These are phyloP conservation scores for Xerocomellus amylosporus DNA, from an alignment of 768 basidiomycete species.

Conservation along the genomic window DNA sequence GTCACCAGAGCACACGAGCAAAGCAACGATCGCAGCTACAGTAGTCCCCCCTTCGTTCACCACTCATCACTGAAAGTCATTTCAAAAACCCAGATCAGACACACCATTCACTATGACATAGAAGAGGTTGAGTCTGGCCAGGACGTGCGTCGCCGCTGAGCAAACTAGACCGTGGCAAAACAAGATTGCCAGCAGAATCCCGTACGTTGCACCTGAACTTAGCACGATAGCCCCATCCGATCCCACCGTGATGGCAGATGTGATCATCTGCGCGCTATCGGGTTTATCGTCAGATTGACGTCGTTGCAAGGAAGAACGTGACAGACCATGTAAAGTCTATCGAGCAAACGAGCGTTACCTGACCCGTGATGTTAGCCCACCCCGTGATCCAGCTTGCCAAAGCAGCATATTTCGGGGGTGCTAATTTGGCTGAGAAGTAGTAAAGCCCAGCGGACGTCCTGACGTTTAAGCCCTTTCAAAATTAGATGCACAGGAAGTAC, in stretches of 20 bases:
- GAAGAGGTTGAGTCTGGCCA: slow-evolving; percentile 67
- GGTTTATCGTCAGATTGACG: neutral
- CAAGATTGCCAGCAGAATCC: slow-evolving; percentile 62
- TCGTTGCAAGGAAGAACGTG: neutral
- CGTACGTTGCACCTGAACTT: slow-evolving; percentile 62
- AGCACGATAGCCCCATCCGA: slow-evolving; percentile 52
- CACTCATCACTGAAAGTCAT: neutral
- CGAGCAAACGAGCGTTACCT: slow-evolving; percentile 65
- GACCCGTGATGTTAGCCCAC: slow-evolving; percentile 75
- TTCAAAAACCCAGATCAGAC: slow-evolving; percentile 16
- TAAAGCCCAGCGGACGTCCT: slow-evolving; percentile 79
- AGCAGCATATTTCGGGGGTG: slow-evolving; percentile 57
- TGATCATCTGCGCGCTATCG: slow-evolving; percentile 69
- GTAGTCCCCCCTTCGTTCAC: slow-evolving; percentile 54
- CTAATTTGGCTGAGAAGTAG: slow-evolving; percentile 75
- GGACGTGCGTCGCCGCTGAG: slow-evolving; percentile 61
- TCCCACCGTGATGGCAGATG: slow-evolving; percentile 62
- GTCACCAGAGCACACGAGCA: slow-evolving; percentile 55
- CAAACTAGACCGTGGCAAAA: slow-evolving; percentile 69
- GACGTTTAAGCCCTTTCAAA: neutral
- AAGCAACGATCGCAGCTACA: slow-evolving; percentile 56
- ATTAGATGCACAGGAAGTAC: neutral
- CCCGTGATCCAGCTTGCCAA: slow-evolving; percentile 59
- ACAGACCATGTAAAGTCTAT: slow-evolving; percentile 69
- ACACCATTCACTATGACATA: slow-evolving; percentile 65